A percentile compares a stretch with the other conserved stretches of the same genome.
Conservation (phyloP, 768 basidiomycete genomes). For the Rhizopogon vinicolor region DNA sequence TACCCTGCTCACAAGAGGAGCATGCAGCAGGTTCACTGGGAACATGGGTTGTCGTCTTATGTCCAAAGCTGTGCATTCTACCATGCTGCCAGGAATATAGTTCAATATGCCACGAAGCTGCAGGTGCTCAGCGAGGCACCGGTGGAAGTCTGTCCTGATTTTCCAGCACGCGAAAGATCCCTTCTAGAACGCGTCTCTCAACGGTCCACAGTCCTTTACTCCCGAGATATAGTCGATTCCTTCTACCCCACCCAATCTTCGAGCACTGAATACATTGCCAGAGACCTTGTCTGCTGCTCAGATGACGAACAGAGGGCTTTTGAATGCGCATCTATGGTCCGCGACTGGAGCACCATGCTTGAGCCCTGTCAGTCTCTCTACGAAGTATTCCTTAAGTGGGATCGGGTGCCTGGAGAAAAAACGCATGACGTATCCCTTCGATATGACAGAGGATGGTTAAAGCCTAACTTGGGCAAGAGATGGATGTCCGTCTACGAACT, state of each 20-base stretch:
- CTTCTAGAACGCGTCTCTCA: conserved; percentile 13
- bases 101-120: conserved; percentile 2
- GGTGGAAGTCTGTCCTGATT: conserved; percentile 4
- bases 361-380: not conserved
- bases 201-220: conserved; percentile 12
- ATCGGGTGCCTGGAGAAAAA: not conserved
- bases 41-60: conserved; percentile 9
- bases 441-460: conserved; percentile 19
- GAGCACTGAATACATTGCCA: conserved; percentile 2
- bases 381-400: not conserved
- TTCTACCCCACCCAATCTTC: not conserved
- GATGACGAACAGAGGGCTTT: conserved; percentile 8
- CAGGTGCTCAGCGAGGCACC: conserved; percentile 3
- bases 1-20: conserved; percentile 27
- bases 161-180: conserved; percentile 8
- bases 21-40: conserved; percentile 35
- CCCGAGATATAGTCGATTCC: not conserved
- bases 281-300: conserved; percentile 1
- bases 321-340: conserved; percentile 2
- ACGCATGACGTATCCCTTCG: not conserved
- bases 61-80: conserved; percentile 26
- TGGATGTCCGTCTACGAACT: conserved; percentile 23
- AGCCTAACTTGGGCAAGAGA: conserved; percentile 9
- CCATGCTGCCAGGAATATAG: conserved; percentile 6
- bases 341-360: not conserved